phyloP scores from a whole-genome alignment of 192 early-diverging fungal species.

The Geranomyces variabilis region DNA sequence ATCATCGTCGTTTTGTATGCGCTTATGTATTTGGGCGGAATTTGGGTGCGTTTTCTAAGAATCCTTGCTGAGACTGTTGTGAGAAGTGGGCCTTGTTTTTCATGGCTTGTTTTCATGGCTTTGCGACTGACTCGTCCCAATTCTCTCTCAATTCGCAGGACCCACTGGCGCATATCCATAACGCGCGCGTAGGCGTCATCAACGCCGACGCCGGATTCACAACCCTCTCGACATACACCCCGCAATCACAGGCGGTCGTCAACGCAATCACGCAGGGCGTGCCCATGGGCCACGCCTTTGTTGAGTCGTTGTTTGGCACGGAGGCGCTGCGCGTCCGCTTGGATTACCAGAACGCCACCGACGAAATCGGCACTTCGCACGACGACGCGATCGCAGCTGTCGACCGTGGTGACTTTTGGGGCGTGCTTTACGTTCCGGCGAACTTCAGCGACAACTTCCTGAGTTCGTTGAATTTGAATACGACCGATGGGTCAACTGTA shows the following conservation, averaged over 20 bases:
- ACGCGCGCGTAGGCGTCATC: conserved; percentile 15
- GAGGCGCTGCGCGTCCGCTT: not conserved
- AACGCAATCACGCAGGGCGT: not conserved
- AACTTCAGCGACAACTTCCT: conserved; percentile 27
- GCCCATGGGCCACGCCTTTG: not conserved
- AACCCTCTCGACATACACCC: not conserved
- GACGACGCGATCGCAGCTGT: conserved; percentile 12
- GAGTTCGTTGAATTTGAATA: conserved; percentile 4
- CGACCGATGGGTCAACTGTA: not conserved
- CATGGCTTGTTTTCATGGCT: not conserved
- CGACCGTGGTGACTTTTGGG: conserved; percentile 26
- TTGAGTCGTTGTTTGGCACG: not conserved
- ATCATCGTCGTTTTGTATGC: conserved; percentile 21
- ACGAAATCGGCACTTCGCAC: not conserved
- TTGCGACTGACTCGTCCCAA: not conserved
- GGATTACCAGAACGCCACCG: conserved; percentile 5
- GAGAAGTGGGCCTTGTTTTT: not conserved
- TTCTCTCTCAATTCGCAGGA: conserved; percentile 9
- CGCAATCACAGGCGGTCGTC: conserved; percentile 11
- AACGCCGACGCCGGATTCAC: conserved; percentile 27
- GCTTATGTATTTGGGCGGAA: conserved; percentile 14
- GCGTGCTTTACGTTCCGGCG: conserved; percentile 25
- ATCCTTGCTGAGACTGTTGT: not conserved
- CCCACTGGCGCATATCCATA: conserved; percentile 7
- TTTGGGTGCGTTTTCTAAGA: not conserved